Evolutionary conservation across 2,329 filamentous ascomycete genomes (phyloP).

Genomic region (Huntiella savannae): DNA sequence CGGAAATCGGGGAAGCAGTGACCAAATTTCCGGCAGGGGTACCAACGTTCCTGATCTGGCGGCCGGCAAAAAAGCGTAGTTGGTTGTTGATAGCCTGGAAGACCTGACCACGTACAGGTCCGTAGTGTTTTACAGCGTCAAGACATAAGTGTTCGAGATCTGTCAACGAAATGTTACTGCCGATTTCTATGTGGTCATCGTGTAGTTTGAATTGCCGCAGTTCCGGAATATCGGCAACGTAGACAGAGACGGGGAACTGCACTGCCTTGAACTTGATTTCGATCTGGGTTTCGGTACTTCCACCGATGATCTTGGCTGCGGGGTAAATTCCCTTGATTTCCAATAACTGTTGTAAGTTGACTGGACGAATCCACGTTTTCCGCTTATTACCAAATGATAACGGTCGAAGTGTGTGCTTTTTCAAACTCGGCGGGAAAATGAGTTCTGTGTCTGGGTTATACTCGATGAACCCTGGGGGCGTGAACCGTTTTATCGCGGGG

Average conservation of each 20-base stretch:
- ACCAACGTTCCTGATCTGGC: conserved; percentile 94
- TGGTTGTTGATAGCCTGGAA: conserved; percentile 89
- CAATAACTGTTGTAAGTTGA: conserved; percentile 68
- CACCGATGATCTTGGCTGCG: conserved; percentile 81
- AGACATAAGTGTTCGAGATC: conserved; percentile 75
- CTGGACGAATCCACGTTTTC: conserved; percentile 84
- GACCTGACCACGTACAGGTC: conserved; percentile 49
- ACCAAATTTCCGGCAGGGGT: conserved; percentile 88
- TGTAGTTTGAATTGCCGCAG: conserved; percentile 63
- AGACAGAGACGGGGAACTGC: conserved; percentile 77
- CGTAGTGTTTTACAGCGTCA: conserved; percentile 63
- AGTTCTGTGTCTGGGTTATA: conserved; percentile 88
- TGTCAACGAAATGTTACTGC: conserved; percentile 80
- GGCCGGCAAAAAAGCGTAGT: conserved; percentile 80
- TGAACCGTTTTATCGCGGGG: conserved; percentile 45
- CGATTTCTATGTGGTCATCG: conserved; percentile 71
- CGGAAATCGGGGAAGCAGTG: conserved; percentile 89
- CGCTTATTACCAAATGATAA: conserved; percentile 84
- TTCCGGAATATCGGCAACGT: conserved; percentile 82
- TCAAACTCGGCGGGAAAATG: conserved; percentile 76
- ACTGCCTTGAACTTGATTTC: conserved; percentile 96
- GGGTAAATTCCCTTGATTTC: conserved; percentile 80
- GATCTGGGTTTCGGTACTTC: conserved; percentile 93
- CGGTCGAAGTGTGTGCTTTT: conserved; percentile 63
- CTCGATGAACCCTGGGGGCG: conserved; percentile 77